phyloP scores from a whole-genome alignment of 306 rosid genomes.

The Cicer arietinum region DNA sequence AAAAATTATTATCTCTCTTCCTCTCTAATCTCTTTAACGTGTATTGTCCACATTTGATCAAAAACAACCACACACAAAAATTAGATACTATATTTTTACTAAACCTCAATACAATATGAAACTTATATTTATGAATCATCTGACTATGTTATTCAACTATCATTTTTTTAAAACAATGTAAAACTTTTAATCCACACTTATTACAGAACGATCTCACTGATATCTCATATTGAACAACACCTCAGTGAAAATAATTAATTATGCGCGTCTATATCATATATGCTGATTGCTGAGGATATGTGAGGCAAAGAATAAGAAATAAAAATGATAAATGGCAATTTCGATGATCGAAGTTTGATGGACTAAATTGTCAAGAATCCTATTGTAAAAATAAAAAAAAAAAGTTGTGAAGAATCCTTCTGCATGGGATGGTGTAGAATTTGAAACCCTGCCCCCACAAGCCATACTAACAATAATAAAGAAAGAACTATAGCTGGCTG shows the following conservation, averaged over 20 bases:
- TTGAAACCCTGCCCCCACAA: conserved; percentile 41
- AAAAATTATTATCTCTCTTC: too few relatives aligned
- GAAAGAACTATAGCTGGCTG: not conserved
- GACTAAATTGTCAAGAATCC: conserved; percentile 9
- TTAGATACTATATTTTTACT: too few relatives aligned
- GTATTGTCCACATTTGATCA: too few relatives aligned
- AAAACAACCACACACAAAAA: too few relatives aligned
- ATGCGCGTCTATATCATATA: conserved; percentile 33
- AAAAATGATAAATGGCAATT: conserved; percentile 5
- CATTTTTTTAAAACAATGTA: too few relatives aligned
- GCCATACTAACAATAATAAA: not conserved
- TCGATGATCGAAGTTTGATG: conserved; percentile 22
- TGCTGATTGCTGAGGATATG: conserved; percentile 27
- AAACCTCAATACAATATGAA: too few relatives aligned
- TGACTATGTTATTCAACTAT: too few relatives aligned
- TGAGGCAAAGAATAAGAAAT: not conserved
- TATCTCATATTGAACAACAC: too few relatives aligned
- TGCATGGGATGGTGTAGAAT: conserved; percentile 38
- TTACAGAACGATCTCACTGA: too few relatives aligned
- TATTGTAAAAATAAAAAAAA: not conserved
- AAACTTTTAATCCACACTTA: too few relatives aligned
- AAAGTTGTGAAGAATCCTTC: conserved; percentile 38
- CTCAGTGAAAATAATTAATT: conserved; percentile 19
- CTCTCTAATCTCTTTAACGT: too few relatives aligned
- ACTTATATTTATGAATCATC: too few relatives aligned